phyloP scores from a whole-genome alignment of 768 basidiomycete genomes.

The Pulveroboletus sp. region DNA sequence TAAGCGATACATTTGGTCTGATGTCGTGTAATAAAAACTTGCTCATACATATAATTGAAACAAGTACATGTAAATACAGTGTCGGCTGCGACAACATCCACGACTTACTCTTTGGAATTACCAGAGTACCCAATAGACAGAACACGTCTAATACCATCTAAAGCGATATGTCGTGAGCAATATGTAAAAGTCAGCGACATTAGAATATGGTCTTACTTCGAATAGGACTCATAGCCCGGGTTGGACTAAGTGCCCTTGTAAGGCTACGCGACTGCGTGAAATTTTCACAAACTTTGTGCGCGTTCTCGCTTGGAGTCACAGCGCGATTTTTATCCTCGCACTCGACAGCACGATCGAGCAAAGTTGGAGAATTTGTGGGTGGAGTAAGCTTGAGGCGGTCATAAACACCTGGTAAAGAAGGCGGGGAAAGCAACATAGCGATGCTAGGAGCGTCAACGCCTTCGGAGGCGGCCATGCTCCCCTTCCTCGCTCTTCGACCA shows the following conservation, averaged over 20 bases:
- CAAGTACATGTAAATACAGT: background rate
- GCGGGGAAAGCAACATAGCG: slow-evolving; percentile 27
- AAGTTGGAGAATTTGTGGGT: slow-evolving; percentile 2
- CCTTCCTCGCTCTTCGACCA: slow-evolving; percentile 18
- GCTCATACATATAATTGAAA: background rate
- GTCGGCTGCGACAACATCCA: background rate
- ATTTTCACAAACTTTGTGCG: background rate
- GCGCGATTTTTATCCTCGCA: background rate
- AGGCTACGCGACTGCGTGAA: slow-evolving; percentile 12
- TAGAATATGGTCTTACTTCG: slow-evolving; percentile 12
- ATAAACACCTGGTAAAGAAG: slow-evolving; percentile 12
- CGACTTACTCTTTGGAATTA: slow-evolving; percentile 10
- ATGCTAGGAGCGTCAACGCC: slow-evolving; percentile 8
- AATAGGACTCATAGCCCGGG: slow-evolving; percentile 28
- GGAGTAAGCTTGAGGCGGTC: slow-evolving; percentile 3
- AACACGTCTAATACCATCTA: slow-evolving; percentile 30
- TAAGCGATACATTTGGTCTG: background rate
- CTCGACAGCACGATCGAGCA: background rate
- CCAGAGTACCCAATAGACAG: slow-evolving; percentile 18
- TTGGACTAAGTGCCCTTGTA: slow-evolving; percentile 30
- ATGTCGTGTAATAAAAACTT: background rate
- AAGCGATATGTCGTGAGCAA: slow-evolving; percentile 6
- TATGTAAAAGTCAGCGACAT: background rate
- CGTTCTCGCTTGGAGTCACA: slow-evolving; percentile 1
- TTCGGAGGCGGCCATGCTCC: slow-evolving; percentile 4